Evolutionary conservation across 2,329 filamentous ascomycete species (phyloP).

Genomic region (Colletotrichum musicola): DNA sequence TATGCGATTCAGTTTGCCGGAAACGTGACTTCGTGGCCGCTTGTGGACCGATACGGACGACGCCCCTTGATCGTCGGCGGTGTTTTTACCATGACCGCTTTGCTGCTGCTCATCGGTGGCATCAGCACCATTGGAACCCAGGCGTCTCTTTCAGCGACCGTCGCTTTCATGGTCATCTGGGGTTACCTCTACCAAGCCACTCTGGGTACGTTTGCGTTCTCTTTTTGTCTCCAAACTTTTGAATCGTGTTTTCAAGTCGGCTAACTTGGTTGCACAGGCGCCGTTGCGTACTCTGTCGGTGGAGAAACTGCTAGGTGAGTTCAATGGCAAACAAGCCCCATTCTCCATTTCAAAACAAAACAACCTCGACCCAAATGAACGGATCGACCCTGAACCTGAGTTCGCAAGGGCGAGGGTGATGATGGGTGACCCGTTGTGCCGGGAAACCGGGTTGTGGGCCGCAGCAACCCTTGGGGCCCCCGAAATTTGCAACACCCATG

Average conservation of each 20-base stretch:
- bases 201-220: constrained; percentile 30
- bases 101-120: constrained; percentile 47
- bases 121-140: constrained; percentile 45
- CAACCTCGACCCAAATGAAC: constrained; percentile 3
- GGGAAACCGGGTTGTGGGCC: constrained; percentile 23
- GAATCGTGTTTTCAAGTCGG: background rate
- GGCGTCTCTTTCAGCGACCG: constrained; percentile 42
- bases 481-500: constrained; percentile 65
- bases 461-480: constrained; percentile 66
- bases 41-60: constrained; percentile 47
- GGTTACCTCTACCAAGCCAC: constrained; percentile 47
- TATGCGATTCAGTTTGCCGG: constrained; percentile 47
- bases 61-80: constrained; percentile 47
- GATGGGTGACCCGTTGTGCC: background rate
- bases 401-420: background rate
- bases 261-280: constrained; percentile 32
- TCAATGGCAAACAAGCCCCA: background rate
- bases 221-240: background rate
- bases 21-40: constrained; percentile 47
- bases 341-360: background rate
- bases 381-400: constrained; percentile 2
- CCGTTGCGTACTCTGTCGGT: constrained; percentile 47
- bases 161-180: constrained; percentile 47
- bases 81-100: constrained; percentile 44
- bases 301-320: constrained; percentile 46